Evolutionary conservation across 495 filamentous ascomycete genomes (phyloP).

Genomic region (Pseudevernia furfuracea): DNA sequence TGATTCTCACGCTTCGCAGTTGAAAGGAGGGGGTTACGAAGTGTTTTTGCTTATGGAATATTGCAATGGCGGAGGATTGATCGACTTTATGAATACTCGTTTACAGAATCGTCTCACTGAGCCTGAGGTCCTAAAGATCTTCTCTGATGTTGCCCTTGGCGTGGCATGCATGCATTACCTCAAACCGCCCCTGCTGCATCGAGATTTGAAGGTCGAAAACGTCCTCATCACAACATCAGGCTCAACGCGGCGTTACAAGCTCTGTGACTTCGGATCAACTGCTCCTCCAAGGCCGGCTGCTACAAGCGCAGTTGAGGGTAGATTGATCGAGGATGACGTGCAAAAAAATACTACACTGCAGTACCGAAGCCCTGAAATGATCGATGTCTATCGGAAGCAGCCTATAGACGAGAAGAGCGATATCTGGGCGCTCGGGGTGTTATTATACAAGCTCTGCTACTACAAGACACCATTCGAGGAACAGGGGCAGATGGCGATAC

Average conservation of each 20-base stretch:
- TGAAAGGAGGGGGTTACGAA: constrained; percentile 89
- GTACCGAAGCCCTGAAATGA: constrained; percentile 97
- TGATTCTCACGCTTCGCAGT: constrained; percentile 92
- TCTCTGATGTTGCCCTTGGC: constrained; percentile 88
- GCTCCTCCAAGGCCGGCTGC: constrained; percentile 78
- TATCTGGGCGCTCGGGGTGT: constrained; percentile 93
- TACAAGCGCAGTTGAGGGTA: constrained; percentile 74
- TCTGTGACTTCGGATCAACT: constrained; percentile 96
- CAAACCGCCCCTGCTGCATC: constrained; percentile 84
- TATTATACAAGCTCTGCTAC: constrained; percentile 97
- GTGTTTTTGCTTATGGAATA: constrained; percentile 98
- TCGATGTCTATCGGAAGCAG: constrained; percentile 92
- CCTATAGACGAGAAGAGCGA: constrained; percentile 99
- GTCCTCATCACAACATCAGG: constrained; percentile 73
- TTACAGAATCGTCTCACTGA: constrained; percentile 94
- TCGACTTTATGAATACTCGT: constrained; percentile 99
- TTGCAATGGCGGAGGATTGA: constrained; percentile 74
- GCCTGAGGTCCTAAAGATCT: constrained; percentile 94
- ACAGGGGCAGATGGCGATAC: constrained; percentile 93
- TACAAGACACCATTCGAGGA: constrained; percentile 99
- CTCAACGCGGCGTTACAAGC: constrained; percentile 65
- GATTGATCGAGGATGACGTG: constrained; percentile 90
- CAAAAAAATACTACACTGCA: constrained; percentile 96
- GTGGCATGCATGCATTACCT: constrained; percentile 99
- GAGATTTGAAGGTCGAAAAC: constrained; percentile 97